Evolutionary conservation across 768 basidiomycete species (phyloP).

Genomic region (Porpolomopsis calyptriformis): DNA sequence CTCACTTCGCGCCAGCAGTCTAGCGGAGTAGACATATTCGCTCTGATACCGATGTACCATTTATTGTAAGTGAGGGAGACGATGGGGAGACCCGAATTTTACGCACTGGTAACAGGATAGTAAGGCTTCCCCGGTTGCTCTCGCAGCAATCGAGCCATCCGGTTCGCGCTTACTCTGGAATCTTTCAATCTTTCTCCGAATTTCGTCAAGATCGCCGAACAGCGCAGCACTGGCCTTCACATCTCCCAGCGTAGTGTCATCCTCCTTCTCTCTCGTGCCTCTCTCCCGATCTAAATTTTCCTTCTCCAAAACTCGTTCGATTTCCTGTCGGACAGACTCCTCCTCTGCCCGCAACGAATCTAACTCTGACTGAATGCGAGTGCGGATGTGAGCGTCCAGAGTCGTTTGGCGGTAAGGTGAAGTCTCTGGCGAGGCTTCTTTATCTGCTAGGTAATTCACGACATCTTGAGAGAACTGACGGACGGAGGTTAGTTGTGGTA

Average conservation of each 20-base stretch:
- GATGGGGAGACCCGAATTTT: neutral
- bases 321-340: conserved; percentile 56
- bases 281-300: conserved; percentile 79
- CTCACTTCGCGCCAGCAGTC: conserved; percentile 69
- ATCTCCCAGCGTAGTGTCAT: conserved; percentile 27
- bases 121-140: conserved; percentile 46
- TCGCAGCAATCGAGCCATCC: conserved; percentile 44
- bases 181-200: conserved; percentile 61
- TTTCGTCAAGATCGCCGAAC: conserved; percentile 65
- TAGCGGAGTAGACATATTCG: conserved; percentile 40
- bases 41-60: conserved; percentile 32
- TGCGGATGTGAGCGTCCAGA: conserved; percentile 63
- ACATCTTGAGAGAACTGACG: conserved; percentile 73
- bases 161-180: conserved; percentile 50
- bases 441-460: conserved; percentile 67
- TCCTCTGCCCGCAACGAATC: conserved; percentile 58
- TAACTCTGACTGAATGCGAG: conserved; percentile 62
- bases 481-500: neutral
- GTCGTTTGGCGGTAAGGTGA: conserved; percentile 60
- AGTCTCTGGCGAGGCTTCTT: conserved; percentile 45
- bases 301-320: conserved; percentile 71
- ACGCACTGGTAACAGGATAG: conserved; percentile 68
- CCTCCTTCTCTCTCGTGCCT: conserved; percentile 36
- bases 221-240: conserved; percentile 53
- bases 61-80: conserved; percentile 4